phyloP scores from a whole-genome alignment of 2,329 filamentous ascomycete genomes.

The Colletotrichum ledebouriae region DNA sequence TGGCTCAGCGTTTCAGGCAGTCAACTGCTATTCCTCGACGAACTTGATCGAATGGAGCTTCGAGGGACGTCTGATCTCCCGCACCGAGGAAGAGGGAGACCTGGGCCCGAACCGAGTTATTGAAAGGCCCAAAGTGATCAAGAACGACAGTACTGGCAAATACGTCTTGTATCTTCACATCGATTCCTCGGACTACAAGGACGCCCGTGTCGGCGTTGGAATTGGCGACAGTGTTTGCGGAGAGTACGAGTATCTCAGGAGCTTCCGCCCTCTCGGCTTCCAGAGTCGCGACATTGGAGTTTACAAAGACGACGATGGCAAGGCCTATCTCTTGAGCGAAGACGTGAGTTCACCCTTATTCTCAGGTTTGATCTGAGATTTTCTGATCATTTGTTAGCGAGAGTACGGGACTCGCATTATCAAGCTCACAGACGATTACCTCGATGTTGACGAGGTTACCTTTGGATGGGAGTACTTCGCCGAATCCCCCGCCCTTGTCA shows the following conservation, averaged over 20 bases:
- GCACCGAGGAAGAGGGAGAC: slow-evolving; percentile 63
- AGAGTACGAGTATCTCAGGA: slow-evolving; percentile 59
- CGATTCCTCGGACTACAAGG: slow-evolving; percentile 70
- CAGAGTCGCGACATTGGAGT: slow-evolving; percentile 70
- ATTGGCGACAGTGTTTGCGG: slow-evolving; percentile 71
- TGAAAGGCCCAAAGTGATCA: slow-evolving; percentile 77
- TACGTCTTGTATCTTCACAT: slow-evolving; percentile 81
- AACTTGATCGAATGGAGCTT: slow-evolving; percentile 75
- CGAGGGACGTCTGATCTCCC: slow-evolving; percentile 69
- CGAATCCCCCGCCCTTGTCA: slow-evolving; percentile 74
- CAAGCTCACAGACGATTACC: slow-evolving; percentile 68
- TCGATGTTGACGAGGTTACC: slow-evolving; percentile 61
- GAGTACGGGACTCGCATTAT: slow-evolving; percentile 60
- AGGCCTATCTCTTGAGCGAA: slow-evolving; percentile 72
- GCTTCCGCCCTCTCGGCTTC: slow-evolving; percentile 52
- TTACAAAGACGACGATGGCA: slow-evolving; percentile 73
- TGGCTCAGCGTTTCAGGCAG: slow-evolving; percentile 71
- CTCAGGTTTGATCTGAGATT: background rate
- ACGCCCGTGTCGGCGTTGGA: slow-evolving; percentile 75
- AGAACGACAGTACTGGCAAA: slow-evolving; percentile 72
- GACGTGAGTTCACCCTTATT: slow-evolving; percentile 59
- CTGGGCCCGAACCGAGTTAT: slow-evolving; percentile 73
- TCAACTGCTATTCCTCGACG: slow-evolving; percentile 76
- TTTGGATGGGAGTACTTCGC: slow-evolving; percentile 68
- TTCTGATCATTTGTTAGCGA: slow-evolving; percentile 15